A percentile compares a stretch with the other conserved stretches of the same genome.
Conservation (phyloP, 148 eudicot genomes). For the Rhododendron vialii region DNA sequence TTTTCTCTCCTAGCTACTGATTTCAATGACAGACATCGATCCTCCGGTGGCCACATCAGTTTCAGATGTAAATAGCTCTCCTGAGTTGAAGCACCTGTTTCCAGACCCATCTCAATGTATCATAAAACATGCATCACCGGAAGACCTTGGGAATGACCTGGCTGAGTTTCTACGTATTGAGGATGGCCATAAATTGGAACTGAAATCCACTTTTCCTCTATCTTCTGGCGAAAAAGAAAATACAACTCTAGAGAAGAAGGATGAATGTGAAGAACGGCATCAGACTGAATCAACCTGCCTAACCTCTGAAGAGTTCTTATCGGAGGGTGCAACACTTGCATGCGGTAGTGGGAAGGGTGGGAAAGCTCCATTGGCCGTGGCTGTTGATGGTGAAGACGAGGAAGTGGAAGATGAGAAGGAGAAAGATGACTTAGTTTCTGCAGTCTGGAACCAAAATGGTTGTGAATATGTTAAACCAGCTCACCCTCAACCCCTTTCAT, state of each 20-base stretch:
- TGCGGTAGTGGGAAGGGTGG: conserved; percentile 4
- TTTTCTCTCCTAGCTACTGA: conserved; percentile 6
- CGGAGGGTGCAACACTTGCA: conserved; percentile 43
- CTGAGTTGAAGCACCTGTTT: conserved; percentile 21
- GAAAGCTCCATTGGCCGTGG: conserved; percentile 3
- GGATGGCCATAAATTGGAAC: conserved; percentile 13
- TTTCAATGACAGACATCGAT: conserved; percentile 40
- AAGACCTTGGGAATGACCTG: conserved; percentile 37
- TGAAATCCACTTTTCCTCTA: conserved; percentile 9
- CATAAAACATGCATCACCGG: conserved; percentile 19
- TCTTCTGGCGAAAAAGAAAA: conserved; percentile 21
- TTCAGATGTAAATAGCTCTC: conserved; percentile 19
- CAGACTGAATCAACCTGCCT: conserved; percentile 10
- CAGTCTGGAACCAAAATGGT: conserved; percentile 10
- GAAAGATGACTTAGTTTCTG: conserved; percentile 21
- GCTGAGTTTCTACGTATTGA: conserved; percentile 33
- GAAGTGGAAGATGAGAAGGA: conserved; percentile 13
- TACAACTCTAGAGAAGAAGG: conserved; percentile 26
- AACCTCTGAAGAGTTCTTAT: conserved; percentile 34
- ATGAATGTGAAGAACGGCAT: conserved; percentile 12
- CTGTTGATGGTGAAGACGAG: conserved; percentile 10
- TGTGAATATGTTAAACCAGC: conserved; percentile 8
- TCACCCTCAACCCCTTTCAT: conserved; percentile 28
- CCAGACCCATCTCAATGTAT: conserved; percentile 14
- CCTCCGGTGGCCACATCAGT: conserved; percentile 14